phyloP scores from a whole-genome alignment of 2,329 filamentous ascomycete species.

The Aspergillus tubingensis region DNA sequence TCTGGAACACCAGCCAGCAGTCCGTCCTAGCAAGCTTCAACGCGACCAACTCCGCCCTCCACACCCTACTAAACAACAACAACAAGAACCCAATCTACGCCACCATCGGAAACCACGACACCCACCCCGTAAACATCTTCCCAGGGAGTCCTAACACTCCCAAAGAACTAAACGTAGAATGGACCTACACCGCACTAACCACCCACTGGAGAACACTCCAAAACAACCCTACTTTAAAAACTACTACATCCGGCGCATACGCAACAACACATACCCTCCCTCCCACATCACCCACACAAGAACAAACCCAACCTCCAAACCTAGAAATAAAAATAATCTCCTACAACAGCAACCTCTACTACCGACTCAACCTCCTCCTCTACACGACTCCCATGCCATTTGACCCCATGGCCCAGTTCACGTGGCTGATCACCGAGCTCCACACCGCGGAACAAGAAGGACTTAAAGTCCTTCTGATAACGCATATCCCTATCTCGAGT shows the following conservation, averaged over 20 bases:
- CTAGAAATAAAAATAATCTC: slow-evolving; percentile 57
- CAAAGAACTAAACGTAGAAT: slow-evolving; percentile 46
- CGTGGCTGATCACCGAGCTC: slow-evolving; percentile 58
- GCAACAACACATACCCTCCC: slow-evolving; percentile 47
- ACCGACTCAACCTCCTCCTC: slow-evolving; percentile 59
- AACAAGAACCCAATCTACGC: slow-evolving; percentile 49
- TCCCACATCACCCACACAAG: slow-evolving; percentile 40
- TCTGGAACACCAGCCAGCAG: slow-evolving; percentile 39
- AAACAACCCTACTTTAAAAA: background rate
- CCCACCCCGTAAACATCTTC: slow-evolving; percentile 56
- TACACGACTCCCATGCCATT: slow-evolving; percentile 54
- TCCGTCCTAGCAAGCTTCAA: slow-evolving; percentile 43
- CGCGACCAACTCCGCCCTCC: slow-evolving; percentile 51
- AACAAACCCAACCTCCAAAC: too few relatives aligned
- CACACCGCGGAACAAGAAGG: slow-evolving; percentile 54
- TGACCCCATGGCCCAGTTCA: slow-evolving; percentile 56
- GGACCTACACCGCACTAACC: slow-evolving; percentile 56
- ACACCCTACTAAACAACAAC: too few relatives aligned
- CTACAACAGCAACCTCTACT: slow-evolving; percentile 62
- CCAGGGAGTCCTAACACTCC: slow-evolving; percentile 32
- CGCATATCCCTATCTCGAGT: slow-evolving; percentile 58
- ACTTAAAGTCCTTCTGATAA: slow-evolving; percentile 60
- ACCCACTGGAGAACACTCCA: slow-evolving; percentile 41
- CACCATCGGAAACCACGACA: slow-evolving; percentile 61
- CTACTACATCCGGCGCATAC: background rate